Conservation (phyloP, 345 rosid genomes). For the Lepidium aucheri region DNA sequence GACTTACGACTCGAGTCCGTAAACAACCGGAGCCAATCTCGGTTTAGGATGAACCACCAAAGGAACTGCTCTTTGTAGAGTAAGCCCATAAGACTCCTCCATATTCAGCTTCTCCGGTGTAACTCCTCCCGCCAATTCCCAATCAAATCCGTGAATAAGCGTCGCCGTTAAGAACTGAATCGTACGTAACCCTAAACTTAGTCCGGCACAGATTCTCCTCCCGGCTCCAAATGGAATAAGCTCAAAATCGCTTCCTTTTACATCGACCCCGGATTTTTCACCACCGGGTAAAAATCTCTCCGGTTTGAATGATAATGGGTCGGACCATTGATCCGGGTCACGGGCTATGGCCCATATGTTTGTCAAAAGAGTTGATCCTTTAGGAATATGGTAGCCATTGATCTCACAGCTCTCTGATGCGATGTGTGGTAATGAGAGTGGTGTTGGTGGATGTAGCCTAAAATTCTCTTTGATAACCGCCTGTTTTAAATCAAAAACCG, state of each 20-base stretch:
- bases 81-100: constrained; percentile 75
- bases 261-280: constrained; percentile 49
- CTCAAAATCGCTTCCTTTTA: constrained; percentile 64
- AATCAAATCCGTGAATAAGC: constrained; percentile 57
- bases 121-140: constrained; percentile 51
- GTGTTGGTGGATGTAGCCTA: constrained; percentile 79
- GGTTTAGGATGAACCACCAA: constrained; percentile 55
- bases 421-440: constrained; percentile 63
- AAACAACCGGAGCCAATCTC: constrained; percentile 35
- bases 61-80: constrained; percentile 58
- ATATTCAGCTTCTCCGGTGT: constrained; percentile 53
- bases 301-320: constrained; percentile 52
- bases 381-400: constrained; percentile 66
- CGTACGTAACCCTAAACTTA: constrained; percentile 68
- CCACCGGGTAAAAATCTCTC: constrained; percentile 75
- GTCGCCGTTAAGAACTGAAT: constrained; percentile 60
- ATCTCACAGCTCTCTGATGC: constrained; percentile 65
- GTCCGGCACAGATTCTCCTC: constrained; percentile 73
- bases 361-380: constrained; percentile 52
- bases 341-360: constrained; percentile 89
- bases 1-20: constrained; percentile 13
- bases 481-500: constrained; percentile 4
- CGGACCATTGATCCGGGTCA: constrained; percentile 62
- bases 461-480: constrained; percentile 76
- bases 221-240: constrained; percentile 86